Evolutionary conservation across 768 basidiomycete genomes (phyloP).

Genomic region (Rhodotorula diobovata): DNA sequence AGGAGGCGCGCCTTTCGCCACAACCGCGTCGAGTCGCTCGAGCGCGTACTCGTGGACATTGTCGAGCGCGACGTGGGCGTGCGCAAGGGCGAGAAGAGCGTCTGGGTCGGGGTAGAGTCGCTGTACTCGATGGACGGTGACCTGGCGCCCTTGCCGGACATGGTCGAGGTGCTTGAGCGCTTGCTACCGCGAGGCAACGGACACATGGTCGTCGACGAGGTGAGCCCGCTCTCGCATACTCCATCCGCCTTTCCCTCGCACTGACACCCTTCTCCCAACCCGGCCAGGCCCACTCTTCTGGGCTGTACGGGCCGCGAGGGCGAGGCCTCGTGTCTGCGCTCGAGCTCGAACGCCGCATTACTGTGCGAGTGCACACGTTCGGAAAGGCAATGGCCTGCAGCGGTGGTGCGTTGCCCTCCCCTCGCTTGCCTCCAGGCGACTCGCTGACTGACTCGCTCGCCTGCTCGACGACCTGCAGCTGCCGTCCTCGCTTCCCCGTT

Average conservation of each 20-base stretch:
- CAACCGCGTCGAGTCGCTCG: slow-evolving; percentile 58
- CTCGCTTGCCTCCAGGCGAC: background rate
- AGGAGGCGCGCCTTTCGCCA: slow-evolving; percentile 62
- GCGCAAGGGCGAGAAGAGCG: slow-evolving; percentile 45
- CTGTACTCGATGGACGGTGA: slow-evolving; percentile 97
- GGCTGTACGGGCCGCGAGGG: slow-evolving; percentile 75
- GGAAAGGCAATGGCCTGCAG: slow-evolving; percentile 82
- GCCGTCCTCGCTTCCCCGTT: slow-evolving; percentile 68
- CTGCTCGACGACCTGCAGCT: slow-evolving; percentile 53
- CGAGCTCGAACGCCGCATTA: slow-evolving; percentile 64
- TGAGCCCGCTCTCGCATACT: background rate
- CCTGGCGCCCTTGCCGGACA: slow-evolving; percentile 65
- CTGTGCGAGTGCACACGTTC: slow-evolving; percentile 81
- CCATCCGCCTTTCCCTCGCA: background rate
- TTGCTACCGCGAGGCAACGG: slow-evolving; percentile 61
- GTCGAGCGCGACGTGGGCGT: slow-evolving; percentile 45
- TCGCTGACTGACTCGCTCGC: background rate
- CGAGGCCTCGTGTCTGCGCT: slow-evolving; percentile 67
- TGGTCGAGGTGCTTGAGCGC: slow-evolving; percentile 60
- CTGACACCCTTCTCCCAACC: background rate
- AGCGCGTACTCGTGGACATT: slow-evolving; percentile 48
- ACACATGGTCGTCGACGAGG: slow-evolving; percentile 72
- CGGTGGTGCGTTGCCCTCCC: slow-evolving; percentile 60
- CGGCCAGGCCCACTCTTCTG: slow-evolving; percentile 82
- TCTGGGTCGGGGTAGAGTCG: slow-evolving; percentile 82